Evolutionary conservation across 176 grass and related monocot genomes (phyloP).

Genomic region (Poa pratensis): DNA sequence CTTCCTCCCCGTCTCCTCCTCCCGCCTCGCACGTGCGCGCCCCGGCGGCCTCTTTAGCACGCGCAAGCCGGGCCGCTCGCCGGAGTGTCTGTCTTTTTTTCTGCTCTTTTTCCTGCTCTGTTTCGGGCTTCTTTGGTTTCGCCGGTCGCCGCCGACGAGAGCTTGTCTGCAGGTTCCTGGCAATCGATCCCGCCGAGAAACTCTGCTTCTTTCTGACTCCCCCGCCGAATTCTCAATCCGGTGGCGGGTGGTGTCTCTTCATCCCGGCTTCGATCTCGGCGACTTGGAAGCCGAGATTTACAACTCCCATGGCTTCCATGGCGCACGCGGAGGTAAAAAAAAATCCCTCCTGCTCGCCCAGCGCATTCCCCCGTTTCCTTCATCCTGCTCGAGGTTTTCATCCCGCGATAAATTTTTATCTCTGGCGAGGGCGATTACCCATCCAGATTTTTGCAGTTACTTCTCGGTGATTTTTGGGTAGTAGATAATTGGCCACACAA

Average conservation of each 20-base stretch:
- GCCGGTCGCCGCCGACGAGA: neutral
- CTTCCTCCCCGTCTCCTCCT: neutral
- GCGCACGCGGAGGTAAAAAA: slow-evolving; percentile 42
- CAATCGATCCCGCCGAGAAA: slow-evolving; percentile 1
- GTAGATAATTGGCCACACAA: neutral
- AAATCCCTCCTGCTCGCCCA: neutral
- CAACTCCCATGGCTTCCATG: slow-evolving; percentile 28
- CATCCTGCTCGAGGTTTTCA: neutral
- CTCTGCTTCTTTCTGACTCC: neutral
- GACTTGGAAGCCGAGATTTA: slow-evolving; percentile 9
- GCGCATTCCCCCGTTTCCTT: neutral
- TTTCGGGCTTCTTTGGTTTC: neutral
- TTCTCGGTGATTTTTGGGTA: neutral
- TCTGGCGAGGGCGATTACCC: neutral
- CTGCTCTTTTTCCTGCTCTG: neutral
- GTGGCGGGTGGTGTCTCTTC: neutral
- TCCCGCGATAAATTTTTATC: neutral
- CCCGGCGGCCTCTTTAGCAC: neutral
- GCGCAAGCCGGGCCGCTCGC: neutral
- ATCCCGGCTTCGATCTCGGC: neutral
- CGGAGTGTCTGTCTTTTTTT: neutral
- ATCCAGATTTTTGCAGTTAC: neutral
- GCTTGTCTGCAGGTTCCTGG: neutral
- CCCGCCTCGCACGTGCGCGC: neutral
- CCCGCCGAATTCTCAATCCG: neutral